Evolutionary conservation across 2,329 filamentous ascomycete genomes (phyloP).

Genomic region (Ophiostoma sp.): DNA sequence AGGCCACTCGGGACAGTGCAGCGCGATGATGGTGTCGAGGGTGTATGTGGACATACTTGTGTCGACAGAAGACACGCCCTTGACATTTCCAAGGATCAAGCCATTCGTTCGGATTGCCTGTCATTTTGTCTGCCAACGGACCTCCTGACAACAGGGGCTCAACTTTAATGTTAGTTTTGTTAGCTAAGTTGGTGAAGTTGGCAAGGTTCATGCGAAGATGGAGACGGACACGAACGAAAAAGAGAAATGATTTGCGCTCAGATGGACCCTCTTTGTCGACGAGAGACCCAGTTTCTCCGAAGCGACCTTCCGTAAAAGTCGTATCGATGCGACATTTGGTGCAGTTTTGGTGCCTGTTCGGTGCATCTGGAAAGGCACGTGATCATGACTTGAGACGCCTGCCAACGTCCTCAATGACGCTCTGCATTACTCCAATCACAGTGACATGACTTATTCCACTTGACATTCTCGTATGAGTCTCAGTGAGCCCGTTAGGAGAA

Average conservation of each 20-base stretch:
- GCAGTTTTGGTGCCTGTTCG: no score
- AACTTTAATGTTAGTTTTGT: background rate
- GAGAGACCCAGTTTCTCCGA: background rate
- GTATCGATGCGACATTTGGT: no score
- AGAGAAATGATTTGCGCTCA: background rate
- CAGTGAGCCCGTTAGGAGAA: background rate
- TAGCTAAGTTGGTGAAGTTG: background rate
- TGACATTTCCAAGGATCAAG: background rate
- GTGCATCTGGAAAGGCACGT: background rate
- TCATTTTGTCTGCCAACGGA: background rate
- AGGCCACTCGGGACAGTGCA: slow-evolving; percentile 5
- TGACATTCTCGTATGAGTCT: background rate
- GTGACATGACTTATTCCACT: background rate
- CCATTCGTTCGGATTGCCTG: background rate
- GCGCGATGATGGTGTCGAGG: slow-evolving; percentile 3
- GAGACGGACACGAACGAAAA: background rate
- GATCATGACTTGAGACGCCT: no score
- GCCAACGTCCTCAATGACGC: background rate
- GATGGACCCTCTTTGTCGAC: background rate
- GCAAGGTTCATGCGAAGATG: background rate
- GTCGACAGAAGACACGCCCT: background rate
- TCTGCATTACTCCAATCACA: background rate
- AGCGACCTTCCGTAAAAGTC: background rate
- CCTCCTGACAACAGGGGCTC: background rate
- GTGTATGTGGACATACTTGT: background rate